Percentiles rank a stretch among this genome's conserved stretches.
Evolutionary conservation across 2,329 filamentous ascomycete genomes (phyloP).

Genomic region (Escovopsis weberi): DNA sequence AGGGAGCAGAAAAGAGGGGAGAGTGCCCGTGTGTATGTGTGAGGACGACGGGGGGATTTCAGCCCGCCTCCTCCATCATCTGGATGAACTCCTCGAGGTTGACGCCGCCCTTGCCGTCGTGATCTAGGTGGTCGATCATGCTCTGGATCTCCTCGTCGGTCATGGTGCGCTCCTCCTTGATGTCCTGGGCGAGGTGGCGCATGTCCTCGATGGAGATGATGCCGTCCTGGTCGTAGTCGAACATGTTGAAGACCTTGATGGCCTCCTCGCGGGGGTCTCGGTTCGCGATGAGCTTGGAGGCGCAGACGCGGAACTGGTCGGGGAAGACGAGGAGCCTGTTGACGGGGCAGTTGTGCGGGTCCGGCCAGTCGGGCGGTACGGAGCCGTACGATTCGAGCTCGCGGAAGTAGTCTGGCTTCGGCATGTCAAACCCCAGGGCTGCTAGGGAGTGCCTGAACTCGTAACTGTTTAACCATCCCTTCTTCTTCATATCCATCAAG

Average conservation of each 20-base stretch:
- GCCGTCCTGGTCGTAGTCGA: conserved; percentile 85
- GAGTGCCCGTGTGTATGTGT: background rate
- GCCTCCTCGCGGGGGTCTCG: conserved; percentile 88
- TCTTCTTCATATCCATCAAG: conserved; percentile 93
- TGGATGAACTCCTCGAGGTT: conserved; percentile 55
- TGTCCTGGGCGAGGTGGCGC: conserved; percentile 70
- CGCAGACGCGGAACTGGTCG: conserved; percentile 48
- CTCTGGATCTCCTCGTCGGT: conserved; percentile 84
- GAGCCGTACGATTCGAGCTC: conserved; percentile 73
- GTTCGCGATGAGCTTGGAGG: conserved; percentile 65
- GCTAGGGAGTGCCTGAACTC: conserved; percentile 95
- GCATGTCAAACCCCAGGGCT: conserved; percentile 83
- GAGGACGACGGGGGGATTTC: conserved; percentile 3
- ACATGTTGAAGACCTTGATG: conserved; percentile 77
- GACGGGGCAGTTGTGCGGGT: conserved; percentile 26
- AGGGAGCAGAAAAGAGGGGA: background rate
- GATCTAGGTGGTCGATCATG: conserved; percentile 98
- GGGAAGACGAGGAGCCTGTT: conserved; percentile 36
- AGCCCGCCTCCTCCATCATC: conserved; percentile 36
- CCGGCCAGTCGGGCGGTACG: conserved; percentile 45
- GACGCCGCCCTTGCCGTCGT: conserved; percentile 77
- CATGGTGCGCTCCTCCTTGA: conserved; percentile 66
- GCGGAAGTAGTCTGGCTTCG: conserved; percentile 70
- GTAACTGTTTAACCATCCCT: conserved; percentile 89
- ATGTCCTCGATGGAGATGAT: conserved; percentile 82